A percentile compares a stretch with the other conserved stretches of the same genome.
Evolutionary conservation across 352 stramenopile genomes (phyloP).

Genomic region (Phytophthora litchii): DNA sequence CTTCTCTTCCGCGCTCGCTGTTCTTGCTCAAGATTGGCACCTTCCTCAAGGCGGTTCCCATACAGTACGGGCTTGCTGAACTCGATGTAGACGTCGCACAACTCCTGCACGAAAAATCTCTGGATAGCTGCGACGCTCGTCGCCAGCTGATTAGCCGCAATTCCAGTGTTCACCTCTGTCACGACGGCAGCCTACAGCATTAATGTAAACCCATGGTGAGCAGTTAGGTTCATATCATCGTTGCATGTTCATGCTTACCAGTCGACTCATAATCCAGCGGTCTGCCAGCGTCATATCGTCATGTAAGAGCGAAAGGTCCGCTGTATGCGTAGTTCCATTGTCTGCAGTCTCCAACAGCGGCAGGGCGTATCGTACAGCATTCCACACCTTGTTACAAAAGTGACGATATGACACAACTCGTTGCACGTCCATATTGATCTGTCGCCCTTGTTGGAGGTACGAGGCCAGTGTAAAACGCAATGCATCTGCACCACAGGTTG

Average conservation of each 20-base stretch:
- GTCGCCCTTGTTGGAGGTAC: conserved; percentile 90
- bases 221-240: background rate
- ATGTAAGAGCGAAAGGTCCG: conserved; percentile 36
- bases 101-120: conserved; percentile 85
- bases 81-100: conserved; percentile 91
- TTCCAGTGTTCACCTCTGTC: conserved; percentile 60
- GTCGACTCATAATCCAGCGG: conserved; percentile 85
- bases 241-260: conserved; percentile 43
- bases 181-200: conserved; percentile 57
- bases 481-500: conserved; percentile 97
- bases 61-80: conserved; percentile 88
- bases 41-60: conserved; percentile 62
- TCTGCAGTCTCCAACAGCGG: conserved; percentile 52
- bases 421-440: conserved; percentile 91
- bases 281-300: conserved; percentile 67
- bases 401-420: conserved; percentile 84
- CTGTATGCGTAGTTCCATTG: background rate
- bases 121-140: conserved; percentile 73
- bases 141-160: conserved; percentile 74
- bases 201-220: conserved; percentile 7
- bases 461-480: conserved; percentile 97
- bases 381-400: conserved; percentile 93
- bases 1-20: conserved; percentile 67
- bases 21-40: conserved; percentile 23
- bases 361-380: conserved; percentile 80